A percentile compares a stretch with the other conserved stretches of the same genome.
Conservation (phyloP, 2,329 filamentous ascomycete species). For the Diaporthe velutina region DNA sequence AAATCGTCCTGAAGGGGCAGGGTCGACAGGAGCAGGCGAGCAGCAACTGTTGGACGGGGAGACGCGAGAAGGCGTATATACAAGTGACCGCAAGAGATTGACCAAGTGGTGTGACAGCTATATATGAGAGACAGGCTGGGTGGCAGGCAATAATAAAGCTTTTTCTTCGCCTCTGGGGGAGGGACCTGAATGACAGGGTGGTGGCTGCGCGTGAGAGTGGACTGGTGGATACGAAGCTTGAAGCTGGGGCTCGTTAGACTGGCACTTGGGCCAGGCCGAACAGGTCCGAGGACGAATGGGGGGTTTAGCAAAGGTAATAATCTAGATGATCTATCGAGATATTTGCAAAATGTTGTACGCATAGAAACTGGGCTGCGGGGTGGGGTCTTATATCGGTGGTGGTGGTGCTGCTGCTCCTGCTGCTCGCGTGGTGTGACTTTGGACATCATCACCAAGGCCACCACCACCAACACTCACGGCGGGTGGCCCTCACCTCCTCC, state of each 20-base stretch:
- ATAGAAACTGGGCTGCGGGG: conserved; percentile 32
- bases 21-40: not conserved
- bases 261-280: conserved; percentile 32
- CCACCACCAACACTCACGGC: not conserved
- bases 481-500: not conserved
- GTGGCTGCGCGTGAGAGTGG: conserved; percentile 24
- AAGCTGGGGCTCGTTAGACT: conserved; percentile 35
- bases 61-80: not conserved
- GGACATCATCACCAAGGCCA: conserved; percentile 6
- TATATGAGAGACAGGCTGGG: not conserved
- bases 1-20: not conserved
- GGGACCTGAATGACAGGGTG: conserved; percentile 13
- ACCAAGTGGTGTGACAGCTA: not conserved
- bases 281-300: conserved; percentile 31
- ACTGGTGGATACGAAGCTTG: conserved; percentile 32
- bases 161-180: conserved; percentile 20
- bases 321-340: conserved; percentile 28
- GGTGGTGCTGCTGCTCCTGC: not conserved
- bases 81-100: not conserved
- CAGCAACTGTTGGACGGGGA: not conserved
- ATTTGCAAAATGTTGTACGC: conserved; percentile 39
- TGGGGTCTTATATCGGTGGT: conserved; percentile 16
- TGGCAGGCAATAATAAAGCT: conserved; percentile 28
- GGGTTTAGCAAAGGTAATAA: conserved; percentile 33
- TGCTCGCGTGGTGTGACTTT: conserved; percentile 18